Evolutionary conservation across 2,329 filamentous ascomycete genomes (phyloP).

Genomic region (Xylaria arbuscula): DNA sequence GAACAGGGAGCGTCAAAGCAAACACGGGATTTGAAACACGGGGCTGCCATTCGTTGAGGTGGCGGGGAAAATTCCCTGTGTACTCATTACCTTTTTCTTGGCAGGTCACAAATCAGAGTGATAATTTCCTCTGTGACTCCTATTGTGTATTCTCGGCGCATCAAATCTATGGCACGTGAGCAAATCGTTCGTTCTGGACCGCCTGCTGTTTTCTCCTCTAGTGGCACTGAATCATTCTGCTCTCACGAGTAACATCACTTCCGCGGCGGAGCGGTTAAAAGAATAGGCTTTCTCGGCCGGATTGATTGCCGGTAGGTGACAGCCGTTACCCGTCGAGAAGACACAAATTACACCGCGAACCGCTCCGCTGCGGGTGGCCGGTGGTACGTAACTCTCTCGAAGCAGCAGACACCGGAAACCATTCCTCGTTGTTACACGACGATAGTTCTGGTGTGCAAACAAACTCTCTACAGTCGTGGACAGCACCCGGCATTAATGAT

Average conservation of each 20-base stretch:
- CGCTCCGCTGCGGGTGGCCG: too few relatives aligned
- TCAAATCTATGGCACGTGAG: not conserved
- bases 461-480: not conserved
- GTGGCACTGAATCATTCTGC: not conserved
- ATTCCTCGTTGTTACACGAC: not conserved
- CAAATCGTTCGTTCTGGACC: not conserved
- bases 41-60: not conserved
- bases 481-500: not conserved
- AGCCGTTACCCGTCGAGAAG: slow-evolving; percentile 12
- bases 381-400: not conserved
- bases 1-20: not conserved
- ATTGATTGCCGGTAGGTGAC: not conserved
- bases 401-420: not conserved
- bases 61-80: not conserved
- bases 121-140: not conserved
- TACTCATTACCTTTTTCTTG: not conserved
- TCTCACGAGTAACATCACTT: not conserved
- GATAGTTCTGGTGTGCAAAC: not conserved
- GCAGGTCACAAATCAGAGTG: not conserved
- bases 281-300: not conserved
- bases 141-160: not conserved
- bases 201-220: not conserved
- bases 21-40: not conserved
- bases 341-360: not conserved
- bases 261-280: not conserved